A percentile compares a stretch with the other conserved stretches of the same genome.
These are phyloP conservation scores for Radiomyces spectabilis DNA, from an alignment of 192 early-diverging fungal species.

Conservation along the genomic window DNA sequence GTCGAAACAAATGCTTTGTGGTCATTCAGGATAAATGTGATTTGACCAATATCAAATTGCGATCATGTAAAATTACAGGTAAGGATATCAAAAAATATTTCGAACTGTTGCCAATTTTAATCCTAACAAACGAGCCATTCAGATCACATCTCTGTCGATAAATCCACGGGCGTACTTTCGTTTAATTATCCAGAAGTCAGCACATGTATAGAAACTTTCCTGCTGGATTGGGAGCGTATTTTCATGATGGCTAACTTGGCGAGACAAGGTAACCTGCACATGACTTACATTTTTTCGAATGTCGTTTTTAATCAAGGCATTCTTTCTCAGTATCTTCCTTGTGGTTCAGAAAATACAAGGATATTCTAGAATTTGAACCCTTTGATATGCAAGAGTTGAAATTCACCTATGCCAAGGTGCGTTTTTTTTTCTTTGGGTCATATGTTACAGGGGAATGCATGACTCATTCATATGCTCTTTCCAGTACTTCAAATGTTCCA, in stretches of 20 bases:
- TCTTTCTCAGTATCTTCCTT: conserved; percentile 12
- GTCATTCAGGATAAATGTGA: conserved; percentile 22
- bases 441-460: no score
- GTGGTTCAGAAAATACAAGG: conserved; percentile 25
- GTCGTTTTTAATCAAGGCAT: not conserved
- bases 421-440: no score
- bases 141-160: conserved; percentile 30
- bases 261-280: conserved; percentile 15
- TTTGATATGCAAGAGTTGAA: conserved; percentile 21
- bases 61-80: conserved; percentile 9
- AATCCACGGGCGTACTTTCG: conserved; percentile 17
- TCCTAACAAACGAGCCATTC: not conserved
- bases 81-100: not conserved
- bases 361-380: conserved; percentile 22
- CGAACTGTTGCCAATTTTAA: not conserved
- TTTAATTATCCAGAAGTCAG: conserved; percentile 29
- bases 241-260: conserved; percentile 32
- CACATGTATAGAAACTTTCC: conserved; percentile 20
- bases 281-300: not conserved
- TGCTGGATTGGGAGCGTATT: conserved; percentile 28
- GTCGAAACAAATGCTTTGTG: conserved; percentile 24
- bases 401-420: conserved; percentile 25
- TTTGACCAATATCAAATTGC: conserved; percentile 10
- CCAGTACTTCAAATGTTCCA: conserved; percentile 15
- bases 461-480: not conserved